Conservation (phyloP, 306 rosid species). For the Rosa chinensis region DNA sequence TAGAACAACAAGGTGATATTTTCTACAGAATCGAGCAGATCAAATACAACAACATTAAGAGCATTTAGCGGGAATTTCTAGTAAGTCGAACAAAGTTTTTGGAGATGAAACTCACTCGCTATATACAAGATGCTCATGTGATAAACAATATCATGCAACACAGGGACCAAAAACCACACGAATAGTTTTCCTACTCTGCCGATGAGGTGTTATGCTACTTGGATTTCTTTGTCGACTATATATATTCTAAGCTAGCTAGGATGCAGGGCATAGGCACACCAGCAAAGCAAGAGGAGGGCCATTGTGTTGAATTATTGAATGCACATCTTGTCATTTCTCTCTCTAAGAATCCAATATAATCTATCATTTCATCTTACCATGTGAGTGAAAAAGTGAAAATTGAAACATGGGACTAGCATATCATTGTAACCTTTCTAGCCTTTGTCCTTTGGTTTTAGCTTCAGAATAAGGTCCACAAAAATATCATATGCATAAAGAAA, state of each 20-base stretch:
- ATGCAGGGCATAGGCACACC: conserved; percentile 22
- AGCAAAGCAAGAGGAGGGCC: conserved; percentile 33
- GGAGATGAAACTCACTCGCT: not conserved
- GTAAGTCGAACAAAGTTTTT: not conserved
- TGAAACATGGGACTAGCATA: conserved; percentile 11
- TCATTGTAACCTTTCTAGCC: conserved; percentile 12
- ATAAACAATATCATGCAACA: not conserved
- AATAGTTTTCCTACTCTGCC: too few relatives aligned
- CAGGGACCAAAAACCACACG: too few relatives aligned
- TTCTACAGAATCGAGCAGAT: not conserved
- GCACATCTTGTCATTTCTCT: conserved; percentile 9
- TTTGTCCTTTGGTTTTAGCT: conserved; percentile 12
- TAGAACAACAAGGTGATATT: not conserved
- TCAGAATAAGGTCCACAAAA: conserved; percentile 7
- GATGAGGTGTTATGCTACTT: conserved; percentile 2
- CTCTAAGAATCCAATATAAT: not conserved
- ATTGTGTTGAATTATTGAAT: not conserved
- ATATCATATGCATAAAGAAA: not conserved
- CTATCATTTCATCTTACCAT: conserved; percentile 3
- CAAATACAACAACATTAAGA: not conserved
- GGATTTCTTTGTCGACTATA: conserved; percentile 7
- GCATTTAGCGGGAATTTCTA: not conserved
- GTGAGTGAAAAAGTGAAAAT: conserved; percentile 2
- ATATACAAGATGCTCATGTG: not conserved
- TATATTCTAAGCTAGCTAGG: conserved; percentile 2